Evolutionary conservation across 2,329 filamentous ascomycete genomes (phyloP).

Genomic region (Talaromyces amestolkiae): DNA sequence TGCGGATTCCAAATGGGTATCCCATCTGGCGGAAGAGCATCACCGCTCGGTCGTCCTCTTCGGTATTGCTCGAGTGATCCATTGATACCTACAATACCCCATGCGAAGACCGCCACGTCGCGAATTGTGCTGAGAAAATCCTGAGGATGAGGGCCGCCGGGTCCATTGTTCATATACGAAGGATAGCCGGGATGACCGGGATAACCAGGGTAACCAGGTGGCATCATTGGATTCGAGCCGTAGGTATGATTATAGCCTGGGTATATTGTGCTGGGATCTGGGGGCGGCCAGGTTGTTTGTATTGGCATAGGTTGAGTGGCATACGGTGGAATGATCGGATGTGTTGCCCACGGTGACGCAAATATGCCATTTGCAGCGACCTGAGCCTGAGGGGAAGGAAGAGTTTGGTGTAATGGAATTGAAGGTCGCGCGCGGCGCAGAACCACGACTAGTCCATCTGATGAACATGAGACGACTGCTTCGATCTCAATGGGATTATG

Average conservation of each 20-base stretch:
- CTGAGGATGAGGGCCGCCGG: slow-evolving; percentile 52
- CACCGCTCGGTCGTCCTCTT: slow-evolving; percentile 61
- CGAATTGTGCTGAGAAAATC: slow-evolving; percentile 76
- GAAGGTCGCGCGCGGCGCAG: slow-evolving; percentile 70
- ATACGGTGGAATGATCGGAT: slow-evolving; percentile 54
- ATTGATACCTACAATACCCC: slow-evolving; percentile 78
- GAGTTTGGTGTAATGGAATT: slow-evolving; percentile 51
- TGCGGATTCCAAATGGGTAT: slow-evolving; percentile 50
- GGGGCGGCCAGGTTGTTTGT: not conserved
- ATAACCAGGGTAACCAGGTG: not conserved
- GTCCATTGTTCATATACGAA: not conserved
- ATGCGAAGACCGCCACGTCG: slow-evolving; percentile 84
- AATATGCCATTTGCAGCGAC: slow-evolving; percentile 65
- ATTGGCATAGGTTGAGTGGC: slow-evolving; percentile 23
- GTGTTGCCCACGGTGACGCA: slow-evolving; percentile 73
- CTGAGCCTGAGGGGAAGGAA: slow-evolving; percentile 38
- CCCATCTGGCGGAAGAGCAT: slow-evolving; percentile 57
- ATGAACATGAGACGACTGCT: slow-evolving; percentile 87
- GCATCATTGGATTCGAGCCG: slow-evolving; percentile 20
- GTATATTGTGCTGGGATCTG: slow-evolving; percentile 16
- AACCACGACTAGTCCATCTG: slow-evolving; percentile 80
- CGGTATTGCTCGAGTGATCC: slow-evolving; percentile 66
- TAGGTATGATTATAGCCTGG: slow-evolving; percentile 44
- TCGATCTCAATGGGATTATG: slow-evolving; percentile 58
- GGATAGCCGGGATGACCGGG: not conserved